Evolutionary conservation across 176 grass and related monocot genomes (phyloP).

Genomic region (Puccinellia tenuiflora): DNA sequence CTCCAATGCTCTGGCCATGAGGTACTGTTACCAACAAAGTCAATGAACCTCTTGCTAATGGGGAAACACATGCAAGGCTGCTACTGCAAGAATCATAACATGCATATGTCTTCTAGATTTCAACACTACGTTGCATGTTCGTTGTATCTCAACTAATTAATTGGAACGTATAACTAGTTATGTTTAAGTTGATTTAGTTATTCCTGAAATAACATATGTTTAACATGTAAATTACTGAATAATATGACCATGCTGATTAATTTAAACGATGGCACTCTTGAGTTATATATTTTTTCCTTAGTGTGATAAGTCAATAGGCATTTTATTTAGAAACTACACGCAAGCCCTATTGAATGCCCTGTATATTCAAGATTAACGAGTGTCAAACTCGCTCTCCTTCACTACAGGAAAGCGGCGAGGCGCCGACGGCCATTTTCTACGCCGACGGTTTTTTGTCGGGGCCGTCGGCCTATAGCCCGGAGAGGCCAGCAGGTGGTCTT

Average conservation of each 20-base stretch:
- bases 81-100: slow-evolving; percentile 3
- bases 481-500: too few species aligned
- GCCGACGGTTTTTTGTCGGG: too few species aligned
- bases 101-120: background rate
- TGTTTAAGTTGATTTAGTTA: background rate
- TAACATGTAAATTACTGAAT: background rate
- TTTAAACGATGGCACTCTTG: background rate
- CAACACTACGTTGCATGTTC: background rate
- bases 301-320: background rate
- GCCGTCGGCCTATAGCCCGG: too few species aligned
- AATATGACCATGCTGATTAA: background rate
- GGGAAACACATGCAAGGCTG: slow-evolving; percentile 32
- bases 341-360: background rate
- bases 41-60: slow-evolving; percentile 21
- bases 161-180: background rate
- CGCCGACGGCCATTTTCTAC: too few species aligned
- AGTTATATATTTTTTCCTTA: background rate
- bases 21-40: slow-evolving; percentile 22
- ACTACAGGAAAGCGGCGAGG: too few species aligned
- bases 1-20: slow-evolving; percentile 25
- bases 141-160: background rate
- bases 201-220: background rate
- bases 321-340: background rate
- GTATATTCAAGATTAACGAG: background rate
- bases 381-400: too few species aligned